Percentiles rank a stretch among this genome's conserved stretches.
Evolutionary conservation across 2,329 filamentous ascomycete genomes (phyloP).

Genomic region (Sporothrix protearum): DNA sequence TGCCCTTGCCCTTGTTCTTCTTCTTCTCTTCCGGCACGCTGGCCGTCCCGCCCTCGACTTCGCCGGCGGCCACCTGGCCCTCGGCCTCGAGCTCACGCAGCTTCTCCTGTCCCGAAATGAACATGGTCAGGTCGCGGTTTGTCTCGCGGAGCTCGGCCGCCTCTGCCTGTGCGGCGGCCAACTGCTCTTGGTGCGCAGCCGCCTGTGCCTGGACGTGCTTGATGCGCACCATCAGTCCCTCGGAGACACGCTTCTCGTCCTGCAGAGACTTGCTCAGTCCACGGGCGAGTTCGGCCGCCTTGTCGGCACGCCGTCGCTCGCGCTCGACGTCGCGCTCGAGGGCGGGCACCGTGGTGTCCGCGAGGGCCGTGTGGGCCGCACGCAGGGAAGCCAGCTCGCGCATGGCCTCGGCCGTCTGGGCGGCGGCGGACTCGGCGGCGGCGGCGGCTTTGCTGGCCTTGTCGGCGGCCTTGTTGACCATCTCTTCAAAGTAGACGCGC

Average conservation of each 20-base stretch:
- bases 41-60: conserved; percentile 70
- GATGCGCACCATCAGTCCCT: conserved; percentile 78
- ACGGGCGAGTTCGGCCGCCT: conserved; percentile 71
- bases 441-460: conserved; percentile 75
- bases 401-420: conserved; percentile 48
- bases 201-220: conserved; percentile 65
- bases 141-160: conserved; percentile 76
- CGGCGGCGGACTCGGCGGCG: conserved; percentile 60
- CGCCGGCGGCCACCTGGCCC: conserved; percentile 60
- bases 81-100: conserved; percentile 65
- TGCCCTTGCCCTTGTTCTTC: conserved; percentile 35
- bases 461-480: conserved; percentile 82
- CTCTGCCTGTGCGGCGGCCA: conserved; percentile 56
- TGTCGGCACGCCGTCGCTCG: conserved; percentile 63
- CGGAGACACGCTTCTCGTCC: conserved; percentile 82
- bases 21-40: conserved; percentile 59
- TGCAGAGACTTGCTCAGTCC: conserved; percentile 70
- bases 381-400: conserved; percentile 53
- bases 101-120: conserved; percentile 79
- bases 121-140: conserved; percentile 83
- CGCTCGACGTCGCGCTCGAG: conserved; percentile 72
- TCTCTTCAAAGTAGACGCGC: conserved; percentile 88
- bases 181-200: conserved; percentile 53
- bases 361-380: conserved; percentile 50
- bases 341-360: conserved; percentile 55